Conservation (phyloP, 495 filamentous ascomycete genomes). For the Podospora appendiculata region DNA sequence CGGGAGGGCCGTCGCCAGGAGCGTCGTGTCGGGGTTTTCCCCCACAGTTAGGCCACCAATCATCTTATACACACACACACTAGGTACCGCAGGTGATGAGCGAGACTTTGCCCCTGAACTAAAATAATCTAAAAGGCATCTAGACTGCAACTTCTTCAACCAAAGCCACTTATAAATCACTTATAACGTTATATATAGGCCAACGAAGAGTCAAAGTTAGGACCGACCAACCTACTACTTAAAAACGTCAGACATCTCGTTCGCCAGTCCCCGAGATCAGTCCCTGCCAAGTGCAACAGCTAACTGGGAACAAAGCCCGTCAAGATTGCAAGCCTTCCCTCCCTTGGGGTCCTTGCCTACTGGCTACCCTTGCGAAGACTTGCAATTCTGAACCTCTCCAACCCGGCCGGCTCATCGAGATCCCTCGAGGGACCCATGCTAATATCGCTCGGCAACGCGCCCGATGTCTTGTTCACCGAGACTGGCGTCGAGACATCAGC, state of each 20-base stretch:
- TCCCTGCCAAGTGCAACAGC: too few relatives aligned
- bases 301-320: too few relatives aligned
- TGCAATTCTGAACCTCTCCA: constrained; percentile 29
- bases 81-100: background rate
- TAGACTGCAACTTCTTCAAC: background rate
- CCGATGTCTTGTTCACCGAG: background rate
- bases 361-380: constrained; percentile 11
- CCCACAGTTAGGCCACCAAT: constrained; percentile 9
- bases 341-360: background rate
- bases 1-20: too few relatives aligned
- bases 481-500: constrained; percentile 13
- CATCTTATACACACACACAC: constrained; percentile 2
- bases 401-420: constrained; percentile 33
- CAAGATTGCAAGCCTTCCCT: too few relatives aligned
- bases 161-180: too few relatives aligned
- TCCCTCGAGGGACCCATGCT: constrained; percentile 29
- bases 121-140: background rate
- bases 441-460: constrained; percentile 14
- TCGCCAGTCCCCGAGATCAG: too few relatives aligned
- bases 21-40: background rate
- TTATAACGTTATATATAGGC: too few relatives aligned
- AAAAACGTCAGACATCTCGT: too few relatives aligned
- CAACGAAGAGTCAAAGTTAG: too few relatives aligned
- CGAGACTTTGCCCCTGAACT: background rate
- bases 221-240: too few relatives aligned